phyloP scores from a whole-genome alignment of 2,329 filamentous ascomycete genomes.

The Phaeosphaeriaceae sp. region DNA sequence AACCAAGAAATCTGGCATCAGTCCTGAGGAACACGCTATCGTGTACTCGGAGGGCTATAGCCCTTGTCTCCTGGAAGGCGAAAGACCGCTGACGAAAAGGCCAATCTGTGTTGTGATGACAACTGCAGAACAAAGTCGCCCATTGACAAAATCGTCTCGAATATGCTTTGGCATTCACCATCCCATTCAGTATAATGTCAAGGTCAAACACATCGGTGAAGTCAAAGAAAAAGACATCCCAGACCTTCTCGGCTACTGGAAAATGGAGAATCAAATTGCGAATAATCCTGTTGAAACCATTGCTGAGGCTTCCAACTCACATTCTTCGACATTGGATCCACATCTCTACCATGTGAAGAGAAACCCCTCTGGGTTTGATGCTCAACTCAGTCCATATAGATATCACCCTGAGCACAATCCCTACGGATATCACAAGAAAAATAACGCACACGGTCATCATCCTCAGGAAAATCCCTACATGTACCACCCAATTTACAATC shows the following conservation, averaged over 20 bases:
- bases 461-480: neutral
- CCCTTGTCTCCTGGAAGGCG: neutral
- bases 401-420: neutral
- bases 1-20: neutral
- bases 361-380: no score
- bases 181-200: constrained; percentile 6
- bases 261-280: neutral
- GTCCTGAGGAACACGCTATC: constrained; percentile 1
- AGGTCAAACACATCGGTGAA: neutral
- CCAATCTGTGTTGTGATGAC: neutral
- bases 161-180: constrained; percentile 12
- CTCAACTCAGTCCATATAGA: no score
- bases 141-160: neutral
- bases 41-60: neutral
- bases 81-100: neutral
- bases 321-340: no score
- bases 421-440: neutral
- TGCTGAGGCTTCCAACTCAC: no score
- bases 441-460: neutral
- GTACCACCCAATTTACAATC: neutral
- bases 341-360: no score
- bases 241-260: constrained; percentile 4
- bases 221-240: neutral
- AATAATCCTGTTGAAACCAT: no score
- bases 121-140: neutral